These are phyloP conservation scores for Terfezia claveryi DNA, from an alignment of 495 filamentous ascomycete species.

Conservation along the genomic window DNA sequence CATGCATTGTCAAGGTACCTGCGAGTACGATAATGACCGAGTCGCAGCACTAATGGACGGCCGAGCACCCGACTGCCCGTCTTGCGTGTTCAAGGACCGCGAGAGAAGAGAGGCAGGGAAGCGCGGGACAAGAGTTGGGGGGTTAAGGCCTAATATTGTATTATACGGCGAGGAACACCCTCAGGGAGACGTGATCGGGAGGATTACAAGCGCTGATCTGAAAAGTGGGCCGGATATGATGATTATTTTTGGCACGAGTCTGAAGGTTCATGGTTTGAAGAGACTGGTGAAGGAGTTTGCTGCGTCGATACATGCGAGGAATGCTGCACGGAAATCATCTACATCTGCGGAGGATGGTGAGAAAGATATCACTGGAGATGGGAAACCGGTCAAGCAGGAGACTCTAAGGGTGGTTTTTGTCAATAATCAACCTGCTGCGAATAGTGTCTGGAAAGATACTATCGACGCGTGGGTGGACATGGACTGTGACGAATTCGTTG, in stretches of 20 bases:
- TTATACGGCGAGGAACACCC: slow-evolving; percentile 52
- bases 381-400: background rate
- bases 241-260: slow-evolving; percentile 43
- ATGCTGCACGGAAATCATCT: slow-evolving; percentile 9
- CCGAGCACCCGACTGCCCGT: slow-evolving; percentile 38
- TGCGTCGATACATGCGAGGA: slow-evolving; percentile 41
- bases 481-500: slow-evolving; percentile 52
- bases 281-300: slow-evolving; percentile 45
- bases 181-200: slow-evolving; percentile 36
- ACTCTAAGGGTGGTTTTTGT: slow-evolving; percentile 39
- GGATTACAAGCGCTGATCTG: slow-evolving; percentile 40
- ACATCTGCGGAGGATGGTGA: background rate
- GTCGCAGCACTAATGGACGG: slow-evolving; percentile 26
- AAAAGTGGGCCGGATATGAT: slow-evolving; percentile 38
- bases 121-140: slow-evolving; percentile 38
- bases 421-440: slow-evolving; percentile 43
- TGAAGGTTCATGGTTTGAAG: slow-evolving; percentile 47
- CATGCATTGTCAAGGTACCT: slow-evolving; percentile 35
- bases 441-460: slow-evolving; percentile 43
- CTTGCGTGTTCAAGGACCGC: slow-evolving; percentile 33
- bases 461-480: slow-evolving; percentile 48
- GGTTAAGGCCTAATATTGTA: slow-evolving; percentile 37
- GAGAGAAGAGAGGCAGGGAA: slow-evolving; percentile 38
- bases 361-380: background rate
- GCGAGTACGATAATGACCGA: slow-evolving; percentile 35